Conservation (phyloP, 768 basidiomycete genomes). For the Mycena latifolia region DNA sequence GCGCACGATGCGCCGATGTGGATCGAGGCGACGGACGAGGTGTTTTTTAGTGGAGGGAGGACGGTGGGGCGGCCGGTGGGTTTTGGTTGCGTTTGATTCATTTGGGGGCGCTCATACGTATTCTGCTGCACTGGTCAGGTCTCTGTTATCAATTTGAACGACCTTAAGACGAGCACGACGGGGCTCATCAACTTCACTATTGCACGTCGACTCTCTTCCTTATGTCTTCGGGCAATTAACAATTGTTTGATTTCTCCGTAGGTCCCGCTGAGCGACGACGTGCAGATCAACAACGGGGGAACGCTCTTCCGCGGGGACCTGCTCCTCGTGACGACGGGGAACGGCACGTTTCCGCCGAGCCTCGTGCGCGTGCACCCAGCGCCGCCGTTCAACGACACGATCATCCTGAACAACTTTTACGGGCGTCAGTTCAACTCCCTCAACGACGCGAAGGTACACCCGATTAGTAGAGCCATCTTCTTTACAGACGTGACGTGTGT, state of each 20-base stretch:
- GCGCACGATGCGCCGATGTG: constrained; percentile 73
- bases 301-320: constrained; percentile 61
- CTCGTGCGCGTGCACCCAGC: constrained; percentile 50
- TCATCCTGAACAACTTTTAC: constrained; percentile 57
- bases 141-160: constrained; percentile 43
- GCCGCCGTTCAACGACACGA: constrained; percentile 53
- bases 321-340: constrained; percentile 62
- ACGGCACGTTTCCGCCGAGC: constrained; percentile 54
- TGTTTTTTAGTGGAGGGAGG: constrained; percentile 67
- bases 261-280: constrained; percentile 34
- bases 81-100: constrained; percentile 31
- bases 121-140: no score
- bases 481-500: constrained; percentile 49
- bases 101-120: no score
- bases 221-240: constrained; percentile 26
- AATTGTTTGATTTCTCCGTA: no score
- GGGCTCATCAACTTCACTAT: constrained; percentile 32
- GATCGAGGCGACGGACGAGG: constrained; percentile 60
- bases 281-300: constrained; percentile 62
- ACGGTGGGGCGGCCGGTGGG: constrained; percentile 55
- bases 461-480: constrained; percentile 37
- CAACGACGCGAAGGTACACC: constrained; percentile 59
- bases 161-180: constrained; percentile 28
- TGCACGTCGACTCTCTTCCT: neutral
- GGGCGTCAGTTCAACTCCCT: constrained; percentile 61